Evolutionary conservation across 2,329 filamentous ascomycete species (phyloP), one percentile per base, ranked within the genome.

Genomic region (Aspergillus sp.): DNA sequence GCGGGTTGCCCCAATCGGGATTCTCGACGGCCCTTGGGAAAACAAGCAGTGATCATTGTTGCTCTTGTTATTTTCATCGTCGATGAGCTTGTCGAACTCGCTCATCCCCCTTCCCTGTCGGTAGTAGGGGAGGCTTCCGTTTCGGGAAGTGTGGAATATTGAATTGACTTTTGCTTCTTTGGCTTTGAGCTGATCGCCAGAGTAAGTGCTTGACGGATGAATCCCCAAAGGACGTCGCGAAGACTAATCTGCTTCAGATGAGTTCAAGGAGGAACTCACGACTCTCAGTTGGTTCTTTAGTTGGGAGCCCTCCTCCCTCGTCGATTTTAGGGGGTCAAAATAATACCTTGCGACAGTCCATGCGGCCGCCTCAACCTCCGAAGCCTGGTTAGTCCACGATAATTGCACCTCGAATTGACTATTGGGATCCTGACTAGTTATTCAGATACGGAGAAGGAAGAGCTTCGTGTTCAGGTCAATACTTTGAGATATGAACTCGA

Each of bases 401-500:
- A 11, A 41, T 37, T 39, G 28, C 27, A 10, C 26, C 27, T 12
- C 5, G 29, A 28, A 19, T 19, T 39, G 13, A 8, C 27, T 37
- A 5, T 7, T 26, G 12, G 12, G 26, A 33, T 10, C 10, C 37
- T 31, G 29, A 33, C 37, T 8, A 12, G 9, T 10, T 38, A 7
- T 26, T 9, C 38, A 71, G 68, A 71, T 53, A 51, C 59, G 9
- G 68, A 69, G 42, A 84, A 80, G 47, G 90, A 97, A 59, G 85
- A 90, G 51, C 76, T 97, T 27, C 90, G 91, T 60, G 88, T 91
- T 2, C 89, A 96, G 66, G 75, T 97, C 34, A 93, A 90, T 49
- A 88, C 89, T 0, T 73, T 96, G 40, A 85, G 84, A 49, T 98
- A 96, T 69, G 88, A 91, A 46, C 77, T 95, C 52, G 87, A 90